These are phyloP conservation scores for Entoloma clypeatum DNA, from an alignment of 1,284 basidiomycete genomes.

Conservation along the genomic window DNA sequence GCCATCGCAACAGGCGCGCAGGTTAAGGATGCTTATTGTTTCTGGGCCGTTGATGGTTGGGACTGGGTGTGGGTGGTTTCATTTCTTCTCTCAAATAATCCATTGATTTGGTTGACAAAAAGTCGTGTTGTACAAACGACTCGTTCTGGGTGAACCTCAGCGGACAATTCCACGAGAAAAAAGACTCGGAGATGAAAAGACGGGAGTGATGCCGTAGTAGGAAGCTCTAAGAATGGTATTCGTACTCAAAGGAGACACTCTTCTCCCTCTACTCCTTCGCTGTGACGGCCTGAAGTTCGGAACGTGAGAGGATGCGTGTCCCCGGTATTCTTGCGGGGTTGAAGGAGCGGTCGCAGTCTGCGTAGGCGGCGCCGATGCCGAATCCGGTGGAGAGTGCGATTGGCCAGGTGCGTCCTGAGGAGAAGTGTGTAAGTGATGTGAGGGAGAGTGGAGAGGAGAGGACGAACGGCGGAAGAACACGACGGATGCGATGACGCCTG, in stretches of 20 bases:
- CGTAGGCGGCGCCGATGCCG: conserved; percentile 85
- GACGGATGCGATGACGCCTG: conserved; percentile 91
- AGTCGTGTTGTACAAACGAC: conserved; percentile 67
- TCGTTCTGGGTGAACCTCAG: conserved; percentile 59
- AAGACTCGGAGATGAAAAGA: conserved; percentile 3
- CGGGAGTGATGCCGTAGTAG: neutral
- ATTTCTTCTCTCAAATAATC: too few species aligned
- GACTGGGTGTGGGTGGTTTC: too few species aligned
- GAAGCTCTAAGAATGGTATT: neutral
- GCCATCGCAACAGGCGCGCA: too few species aligned
- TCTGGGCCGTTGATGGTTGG: too few species aligned
- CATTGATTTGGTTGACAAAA: too few species aligned
- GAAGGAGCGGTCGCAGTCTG: conserved; percentile 95
- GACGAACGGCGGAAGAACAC: conserved; percentile 92
- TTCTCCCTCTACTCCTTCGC: neutral
- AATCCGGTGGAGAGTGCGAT: conserved; percentile 92
- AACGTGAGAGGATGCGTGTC: conserved; percentile 65
- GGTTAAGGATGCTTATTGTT: too few species aligned
- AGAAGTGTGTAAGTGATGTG: conserved; percentile 6
- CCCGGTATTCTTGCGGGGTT: conserved; percentile 92
- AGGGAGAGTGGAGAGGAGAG: conserved; percentile 5
- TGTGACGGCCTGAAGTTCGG: conserved; percentile 23
- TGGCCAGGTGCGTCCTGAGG: conserved; percentile 92
- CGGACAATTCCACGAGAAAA: conserved; percentile 31
- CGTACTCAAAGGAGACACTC: neutral